Evolutionary conservation across 345 rosid species (phyloP), one percentile per base, ranked within the genome.

Genomic region (Bretschneidera sinensis): DNA sequence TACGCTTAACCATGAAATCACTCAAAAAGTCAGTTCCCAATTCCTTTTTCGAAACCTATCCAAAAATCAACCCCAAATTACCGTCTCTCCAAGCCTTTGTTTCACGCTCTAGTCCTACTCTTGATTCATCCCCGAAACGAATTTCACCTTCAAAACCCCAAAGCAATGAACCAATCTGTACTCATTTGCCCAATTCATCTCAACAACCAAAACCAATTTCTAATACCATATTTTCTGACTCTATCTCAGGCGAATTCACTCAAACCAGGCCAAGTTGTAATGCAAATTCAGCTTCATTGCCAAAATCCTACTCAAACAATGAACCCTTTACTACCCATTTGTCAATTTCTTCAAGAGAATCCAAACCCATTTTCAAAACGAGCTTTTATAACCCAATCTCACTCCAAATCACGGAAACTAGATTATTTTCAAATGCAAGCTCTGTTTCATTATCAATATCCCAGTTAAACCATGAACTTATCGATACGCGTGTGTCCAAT

Each of bases 1-100:
- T 21, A 24, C 1, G n/a, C 25, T 31, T 15, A 33, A 65, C 34
- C 55, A 71, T 66, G 71, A 61, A 14, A 50, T 49, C 8, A 5
- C 67, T 56, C 51, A 51, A 55, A 19, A 65, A 61, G 28, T 45
- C 60, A 51, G 14, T 43, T 45, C 9, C 49, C 51, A 22, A 8
- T 17, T 31, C 11, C n/a, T 49, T 55, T 23, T 22, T 24, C 59
- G 43, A 54, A n/a, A 18, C 8, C 25, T 21, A 47, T 31, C 6
- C 35, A 31, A 9, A 31, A 31, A 4, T 9, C 4, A 31, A 31
- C 35, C 35, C 35, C 9, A 4, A 31, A 33, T 61, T 49, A 2
- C 21, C 21, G 6, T 4, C 2, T 6, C 28, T 54, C 21, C 59
- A 9, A 18, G 18, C 59, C 24, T 10, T 54, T 19, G 5, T 21